Conservation (phyloP, 116 monocot species). For the Dioscorea cayenensis region DNA sequence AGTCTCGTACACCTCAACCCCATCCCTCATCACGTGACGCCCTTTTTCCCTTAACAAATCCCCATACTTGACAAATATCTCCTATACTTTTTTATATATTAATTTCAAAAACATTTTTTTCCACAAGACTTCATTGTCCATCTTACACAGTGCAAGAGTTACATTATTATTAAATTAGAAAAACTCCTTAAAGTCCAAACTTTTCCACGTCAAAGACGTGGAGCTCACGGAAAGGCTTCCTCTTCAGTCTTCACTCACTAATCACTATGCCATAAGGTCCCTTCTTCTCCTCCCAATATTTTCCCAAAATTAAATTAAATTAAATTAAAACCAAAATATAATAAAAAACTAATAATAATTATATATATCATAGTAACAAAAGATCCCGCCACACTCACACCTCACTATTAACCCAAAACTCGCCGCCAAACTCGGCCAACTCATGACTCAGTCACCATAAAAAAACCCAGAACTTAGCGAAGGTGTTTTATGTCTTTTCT, state of each 20-base stretch:
- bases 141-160: conserved; percentile 3
- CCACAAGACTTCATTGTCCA: background rate
- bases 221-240: conserved; percentile 8
- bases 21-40: background rate
- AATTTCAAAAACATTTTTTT: background rate
- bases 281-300: background rate
- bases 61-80: background rate
- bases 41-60: background rate
- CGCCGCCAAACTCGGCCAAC: background rate
- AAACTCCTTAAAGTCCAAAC: conserved; percentile 3
- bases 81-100: background rate
- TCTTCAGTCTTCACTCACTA: background rate
- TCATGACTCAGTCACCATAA: background rate
- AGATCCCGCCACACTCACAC: background rate
- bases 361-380: background rate
- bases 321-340: background rate
- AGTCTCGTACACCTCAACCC: background rate
- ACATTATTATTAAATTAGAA: background rate
- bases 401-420: background rate
- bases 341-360: background rate
- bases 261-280: background rate
- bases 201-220: conserved; percentile 21
- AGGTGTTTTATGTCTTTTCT: background rate
- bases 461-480: background rate
- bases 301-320: no score